phyloP scores from a whole-genome alignment of 176 grass and related monocot genomes.

The Leersia perrieri region DNA sequence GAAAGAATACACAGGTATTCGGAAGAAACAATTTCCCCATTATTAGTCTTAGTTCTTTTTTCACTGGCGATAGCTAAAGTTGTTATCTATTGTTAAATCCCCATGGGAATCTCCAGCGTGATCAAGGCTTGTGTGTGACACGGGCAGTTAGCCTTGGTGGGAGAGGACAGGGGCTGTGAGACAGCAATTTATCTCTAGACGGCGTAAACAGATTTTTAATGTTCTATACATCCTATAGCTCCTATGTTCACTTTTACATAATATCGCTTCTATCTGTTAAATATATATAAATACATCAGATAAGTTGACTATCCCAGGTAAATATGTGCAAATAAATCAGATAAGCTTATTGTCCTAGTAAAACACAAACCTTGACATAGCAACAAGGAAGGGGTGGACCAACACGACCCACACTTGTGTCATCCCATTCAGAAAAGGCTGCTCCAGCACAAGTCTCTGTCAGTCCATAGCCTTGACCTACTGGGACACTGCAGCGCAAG shows the following conservation, averaged over 20 bases:
- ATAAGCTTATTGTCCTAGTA: background rate
- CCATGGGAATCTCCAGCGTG: background rate
- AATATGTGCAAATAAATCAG: background rate
- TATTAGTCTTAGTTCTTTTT: background rate
- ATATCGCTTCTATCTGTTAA: constrained; percentile 1
- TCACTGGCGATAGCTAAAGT: too few relatives aligned
- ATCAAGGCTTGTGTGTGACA: background rate
- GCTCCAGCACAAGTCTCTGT: constrained; percentile 90
- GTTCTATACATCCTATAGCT: background rate
- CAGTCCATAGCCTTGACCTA: constrained; percentile 93
- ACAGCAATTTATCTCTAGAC: background rate
- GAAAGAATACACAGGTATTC: background rate
- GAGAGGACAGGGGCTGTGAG: background rate
- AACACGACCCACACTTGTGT: constrained; percentile 66
- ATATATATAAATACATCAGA: background rate
- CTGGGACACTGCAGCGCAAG: constrained; percentile 56
- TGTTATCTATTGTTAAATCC: background rate
- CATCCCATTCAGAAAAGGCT: constrained; percentile 73
- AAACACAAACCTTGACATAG: constrained; percentile 68
- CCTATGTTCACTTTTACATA: background rate
- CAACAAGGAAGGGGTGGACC: constrained; percentile 84
- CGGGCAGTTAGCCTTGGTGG: too few relatives aligned
- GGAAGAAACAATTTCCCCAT: background rate
- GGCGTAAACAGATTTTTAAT: background rate
- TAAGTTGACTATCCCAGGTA: background rate